Base-by-base conservation (phyloP, 148 eudicot genomes). In the Chenopodium berlandieri region DNA sequence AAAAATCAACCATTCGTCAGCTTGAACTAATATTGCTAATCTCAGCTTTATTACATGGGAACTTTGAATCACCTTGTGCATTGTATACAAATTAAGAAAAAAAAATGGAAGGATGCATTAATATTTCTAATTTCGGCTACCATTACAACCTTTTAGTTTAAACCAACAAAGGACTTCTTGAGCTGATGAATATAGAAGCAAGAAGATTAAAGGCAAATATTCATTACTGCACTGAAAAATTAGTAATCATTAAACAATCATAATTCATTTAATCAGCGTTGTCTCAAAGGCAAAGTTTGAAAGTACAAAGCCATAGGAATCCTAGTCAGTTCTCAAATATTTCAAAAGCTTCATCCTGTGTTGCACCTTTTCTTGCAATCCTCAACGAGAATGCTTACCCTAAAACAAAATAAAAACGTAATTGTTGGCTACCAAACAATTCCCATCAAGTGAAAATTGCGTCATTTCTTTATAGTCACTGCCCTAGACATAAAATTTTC, bases 231-330 rank as follows among this genome's bases (percentile, higher is more conserved):
- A 64, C 19, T 1, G 56, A 52, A 12, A 58, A 27, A 7, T 12
- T 40, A 46, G 25, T 9, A n/a, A 7, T 56, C 22, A 0, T 16
- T 10, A 65, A 23, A 76, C 40, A 30, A 1, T 31, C 7, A 14
- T 27, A 84, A 37, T 81, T 71, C 73, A 81, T 84, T 75, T 84
- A 81, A 52, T 67, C 82, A 50, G 84, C 79, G 71, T 85, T 73
- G 78, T 85, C 84, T 73, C 84, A 79, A 66, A 85, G 84, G 46
- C 84, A 79, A 46, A 81, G 84, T 73, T 85, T 25, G 84, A 77
- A 66, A 85, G 79, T 58, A 81, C 84, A 11, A 85, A 81, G 72
- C 76, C 73, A 67, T 77, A 78, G 63, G 81, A 81, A 48, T 85
- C 82, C 87, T 82, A 78, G 71, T 85, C 20, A 85, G 75, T 31